Evolutionary conservation across 345 rosid species (phyloP).

Genomic region (Populus davidiana): DNA sequence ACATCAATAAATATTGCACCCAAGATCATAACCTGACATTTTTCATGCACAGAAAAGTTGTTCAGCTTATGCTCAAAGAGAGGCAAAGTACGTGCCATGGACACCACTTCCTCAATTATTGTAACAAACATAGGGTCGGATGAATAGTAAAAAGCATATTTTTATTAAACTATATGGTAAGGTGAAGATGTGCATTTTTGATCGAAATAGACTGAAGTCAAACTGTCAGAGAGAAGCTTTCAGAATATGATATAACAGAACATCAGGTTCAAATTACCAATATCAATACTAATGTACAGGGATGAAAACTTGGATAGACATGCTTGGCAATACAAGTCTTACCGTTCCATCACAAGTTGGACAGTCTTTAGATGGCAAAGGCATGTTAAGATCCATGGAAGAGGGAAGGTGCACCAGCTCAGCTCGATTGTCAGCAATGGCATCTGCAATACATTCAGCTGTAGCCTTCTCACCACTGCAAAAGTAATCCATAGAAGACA

Average conservation of each 20-base stretch:
- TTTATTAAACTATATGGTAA: background rate
- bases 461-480: constrained; percentile 91
- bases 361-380: constrained; percentile 86
- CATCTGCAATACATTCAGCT: constrained; percentile 72
- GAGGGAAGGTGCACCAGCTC: constrained; percentile 85
- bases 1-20: constrained; percentile 14
- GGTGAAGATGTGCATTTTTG: background rate
- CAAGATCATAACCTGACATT: constrained; percentile 9
- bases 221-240: background rate
- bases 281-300: background rate
- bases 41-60: constrained; percentile 2
- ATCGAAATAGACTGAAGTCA: background rate
- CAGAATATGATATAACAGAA: background rate
- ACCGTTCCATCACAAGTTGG: constrained; percentile 93
- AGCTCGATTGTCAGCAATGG: constrained; percentile 77
- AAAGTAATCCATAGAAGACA: constrained; percentile 17
- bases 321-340: constrained; percentile 24
- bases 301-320: constrained; percentile 2
- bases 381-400: constrained; percentile 51
- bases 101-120: background rate
- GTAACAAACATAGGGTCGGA: background rate
- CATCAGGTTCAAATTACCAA: constrained; percentile 6
- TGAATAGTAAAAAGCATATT: background rate
- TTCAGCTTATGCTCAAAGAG: background rate
- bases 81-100: background rate